Evolutionary conservation across 805 yeast species (phyloP), one percentile per base, ranked within the genome.

Genomic region (Schwanniomyces yamadae): DNA sequence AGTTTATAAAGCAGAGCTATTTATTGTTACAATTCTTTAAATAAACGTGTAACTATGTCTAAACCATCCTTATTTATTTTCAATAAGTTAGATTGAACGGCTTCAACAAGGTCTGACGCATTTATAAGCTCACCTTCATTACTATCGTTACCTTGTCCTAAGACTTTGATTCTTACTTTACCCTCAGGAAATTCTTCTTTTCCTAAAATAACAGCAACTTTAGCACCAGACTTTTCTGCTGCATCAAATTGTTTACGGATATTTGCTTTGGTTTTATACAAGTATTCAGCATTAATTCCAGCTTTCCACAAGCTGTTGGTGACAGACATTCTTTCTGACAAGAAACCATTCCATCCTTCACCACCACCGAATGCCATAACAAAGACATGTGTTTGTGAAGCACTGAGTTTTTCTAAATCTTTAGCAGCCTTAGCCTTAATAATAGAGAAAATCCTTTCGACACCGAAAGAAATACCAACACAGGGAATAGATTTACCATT

Each of bases 351-450:
- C 97, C 97, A 90, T 43, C 84, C 95, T 51, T 85, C 85, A 53
- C 98, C 99, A 54, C 97, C 98, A 48, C 99, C 99, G 55, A 93
- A 90, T 1, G 99, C 98, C 96, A 93, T 90, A 33, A 93, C 83
- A 55, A 73, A 93, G 10, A 87, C 98, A 61, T 93, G 95, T 13
- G 99, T 95, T 24, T 91, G 80, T 19, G 90, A 75, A 23, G 97
- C 80, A 50, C 93, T 79, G 38, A 90, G 72, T 49, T 74, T 71
- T 21, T 80, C 80, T 48, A 77, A 73, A 35, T 78, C 63, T 44
- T 59, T 59, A 20, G 77, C 77, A 28, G 76, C 73, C 58, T 95
- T 78, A 34, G 86, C 82, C 60, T 86, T 89, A 52, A 93, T 80
- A 41, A 93, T 66, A 6, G 98, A 88, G 60, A 93, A 93, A 45